Conservation (phyloP, 2,329 filamentous ascomycete species). For the Clarireedia hainanense region DNA sequence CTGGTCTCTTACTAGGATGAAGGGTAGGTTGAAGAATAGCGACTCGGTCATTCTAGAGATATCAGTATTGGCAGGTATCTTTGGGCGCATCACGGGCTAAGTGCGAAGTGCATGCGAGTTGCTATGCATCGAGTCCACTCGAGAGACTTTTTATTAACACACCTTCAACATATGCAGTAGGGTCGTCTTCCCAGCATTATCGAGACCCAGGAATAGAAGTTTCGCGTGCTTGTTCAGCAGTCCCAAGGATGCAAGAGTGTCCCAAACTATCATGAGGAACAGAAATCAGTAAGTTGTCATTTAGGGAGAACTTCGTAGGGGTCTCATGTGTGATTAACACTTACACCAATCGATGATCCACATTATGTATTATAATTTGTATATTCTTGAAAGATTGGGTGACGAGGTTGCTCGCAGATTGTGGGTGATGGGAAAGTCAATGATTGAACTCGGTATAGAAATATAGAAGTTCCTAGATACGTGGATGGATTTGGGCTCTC, state of each 20-base stretch:
- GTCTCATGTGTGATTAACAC: conserved; percentile 28
- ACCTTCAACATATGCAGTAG: conserved; percentile 94
- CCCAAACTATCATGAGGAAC: conserved; percentile 57
- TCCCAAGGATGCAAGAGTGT: conserved; percentile 78
- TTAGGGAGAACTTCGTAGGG: conserved; percentile 2
- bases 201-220: conserved; percentile 85
- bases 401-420: conserved; percentile 1
- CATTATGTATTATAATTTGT: conserved; percentile 43
- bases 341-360: conserved; percentile 96
- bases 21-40: conserved; percentile 85
- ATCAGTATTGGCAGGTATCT: conserved; percentile 15
- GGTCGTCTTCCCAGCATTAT: conserved; percentile 93
- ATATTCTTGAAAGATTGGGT: not conserved
- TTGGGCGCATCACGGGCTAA: not conserved
- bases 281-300: conserved; percentile 27
- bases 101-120: not conserved
- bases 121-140: not conserved
- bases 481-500: conserved; percentile 6
- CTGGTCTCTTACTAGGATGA: conserved; percentile 62
- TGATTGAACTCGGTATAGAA: conserved; percentile 3
- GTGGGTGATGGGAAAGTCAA: conserved; percentile 7
- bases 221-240: conserved; percentile 95
- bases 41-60: conserved; percentile 73
- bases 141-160: conserved; percentile 25
- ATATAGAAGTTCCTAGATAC: conserved; percentile 9